Percentiles rank a stretch among this genome's conserved stretches.
Conservation (phyloP, 345 rosid genomes). For the Luvunga scandens region DNA sequence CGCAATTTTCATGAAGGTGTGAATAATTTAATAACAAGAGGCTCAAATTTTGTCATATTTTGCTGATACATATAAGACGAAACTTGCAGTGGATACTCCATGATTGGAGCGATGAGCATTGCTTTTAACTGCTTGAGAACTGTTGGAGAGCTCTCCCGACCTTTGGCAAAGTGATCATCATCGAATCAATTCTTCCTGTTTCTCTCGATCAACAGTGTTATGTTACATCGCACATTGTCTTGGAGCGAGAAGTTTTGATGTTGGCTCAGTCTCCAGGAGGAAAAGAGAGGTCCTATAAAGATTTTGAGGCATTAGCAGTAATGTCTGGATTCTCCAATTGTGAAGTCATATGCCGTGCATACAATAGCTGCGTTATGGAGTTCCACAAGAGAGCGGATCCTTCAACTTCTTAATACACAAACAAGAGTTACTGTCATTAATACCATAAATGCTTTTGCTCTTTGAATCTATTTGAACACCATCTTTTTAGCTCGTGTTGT, state of each 20-base stretch:
- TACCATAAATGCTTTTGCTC: too few relatives aligned
- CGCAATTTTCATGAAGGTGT: constrained; percentile 49
- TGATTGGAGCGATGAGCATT: constrained; percentile 40
- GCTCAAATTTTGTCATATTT: too few relatives aligned
- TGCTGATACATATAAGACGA: too few relatives aligned
- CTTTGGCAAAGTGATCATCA: constrained; percentile 41
- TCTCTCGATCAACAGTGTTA: constrained; percentile 14
- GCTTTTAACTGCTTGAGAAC: constrained; percentile 42
- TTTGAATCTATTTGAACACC: too few relatives aligned
- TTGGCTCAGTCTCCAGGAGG: constrained; percentile 38
- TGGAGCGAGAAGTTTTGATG: constrained; percentile 40
- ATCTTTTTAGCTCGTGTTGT: too few relatives aligned
- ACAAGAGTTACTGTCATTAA: too few relatives aligned
- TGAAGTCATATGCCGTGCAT: constrained; percentile 20
- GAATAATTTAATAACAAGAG: too few relatives aligned
- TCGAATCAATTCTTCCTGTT: constrained; percentile 35
- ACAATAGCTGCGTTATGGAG: background rate
- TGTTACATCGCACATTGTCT: constrained; percentile 30
- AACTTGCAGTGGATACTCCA: constrained; percentile 37
- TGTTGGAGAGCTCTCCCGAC: constrained; percentile 38
- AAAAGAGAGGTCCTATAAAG: constrained; percentile 41
- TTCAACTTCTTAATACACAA: too few relatives aligned
- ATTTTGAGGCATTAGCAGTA: constrained; percentile 37
- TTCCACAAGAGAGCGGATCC: background rate
- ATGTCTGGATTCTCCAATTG: constrained; percentile 34